Evolutionary conservation across 2,329 filamentous ascomycete genomes (phyloP).

Genomic region (Atkinsonella hypoxylon): DNA sequence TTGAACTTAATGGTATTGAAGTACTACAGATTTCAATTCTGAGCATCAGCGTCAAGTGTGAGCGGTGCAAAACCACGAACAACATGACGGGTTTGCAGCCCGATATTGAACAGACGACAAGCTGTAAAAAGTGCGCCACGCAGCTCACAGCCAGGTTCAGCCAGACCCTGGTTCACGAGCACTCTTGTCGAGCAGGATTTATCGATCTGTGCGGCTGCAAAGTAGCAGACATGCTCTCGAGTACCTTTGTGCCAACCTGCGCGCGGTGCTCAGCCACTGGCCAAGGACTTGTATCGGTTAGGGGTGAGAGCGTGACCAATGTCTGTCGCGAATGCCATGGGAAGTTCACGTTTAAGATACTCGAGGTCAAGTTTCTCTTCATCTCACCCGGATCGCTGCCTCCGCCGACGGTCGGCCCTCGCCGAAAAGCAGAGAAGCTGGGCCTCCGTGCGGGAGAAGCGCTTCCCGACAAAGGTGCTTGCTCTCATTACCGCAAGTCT

Average conservation of each 20-base stretch:
- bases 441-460: conserved; percentile 45
- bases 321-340: conserved; percentile 70
- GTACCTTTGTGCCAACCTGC: conserved; percentile 70
- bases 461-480: conserved; percentile 40
- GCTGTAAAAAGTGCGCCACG: conserved; percentile 48
- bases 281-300: conserved; percentile 57
- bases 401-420: conserved; percentile 27
- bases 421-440: conserved; percentile 39
- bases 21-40: conserved; percentile 57
- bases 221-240: conserved; percentile 64
- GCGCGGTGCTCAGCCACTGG: conserved; percentile 60
- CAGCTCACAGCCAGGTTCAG: conserved; percentile 44
- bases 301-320: conserved; percentile 61
- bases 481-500: conserved; percentile 45
- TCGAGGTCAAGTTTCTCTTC: conserved; percentile 65
- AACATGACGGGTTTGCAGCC: conserved; percentile 58
- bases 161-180: conserved; percentile 58
- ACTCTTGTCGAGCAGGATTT: conserved; percentile 66
- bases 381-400: conserved; percentile 44
- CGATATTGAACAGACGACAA: conserved; percentile 35
- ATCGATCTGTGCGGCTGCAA: conserved; percentile 65
- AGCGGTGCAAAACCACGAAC: conserved; percentile 61
- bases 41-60: conserved; percentile 63
- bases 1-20: conserved; percentile 69
- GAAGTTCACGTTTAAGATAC: conserved; percentile 69